A percentile compares a stretch with the other conserved stretches of the same genome.
Conservation (phyloP, 176 grass and related monocot genomes). For the Rhynchospora pubera region DNA sequence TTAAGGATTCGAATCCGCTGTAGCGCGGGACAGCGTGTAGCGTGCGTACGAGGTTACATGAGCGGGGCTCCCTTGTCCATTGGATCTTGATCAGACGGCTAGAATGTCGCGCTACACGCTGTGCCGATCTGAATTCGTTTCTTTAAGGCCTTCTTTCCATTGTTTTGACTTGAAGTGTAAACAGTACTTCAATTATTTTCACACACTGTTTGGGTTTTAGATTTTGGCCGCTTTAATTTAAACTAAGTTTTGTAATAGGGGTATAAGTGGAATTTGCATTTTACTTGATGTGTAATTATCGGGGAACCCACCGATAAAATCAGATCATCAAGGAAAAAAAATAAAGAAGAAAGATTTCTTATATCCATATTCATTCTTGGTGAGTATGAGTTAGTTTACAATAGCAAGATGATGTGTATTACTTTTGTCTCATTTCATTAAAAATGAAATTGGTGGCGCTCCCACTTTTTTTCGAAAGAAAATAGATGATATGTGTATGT, state of each 20-base stretch:
- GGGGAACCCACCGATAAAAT: background rate
- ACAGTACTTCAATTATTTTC: background rate
- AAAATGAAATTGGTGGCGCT: no score
- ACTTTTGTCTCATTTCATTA: no score
- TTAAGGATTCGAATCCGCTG: no score
- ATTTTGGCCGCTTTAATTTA: background rate
- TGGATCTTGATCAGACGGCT: no score
- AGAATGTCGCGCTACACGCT: no score
- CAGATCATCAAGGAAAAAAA: background rate
- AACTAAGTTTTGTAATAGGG: background rate
- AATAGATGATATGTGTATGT: no score
- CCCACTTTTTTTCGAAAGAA: no score
- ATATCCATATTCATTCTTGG: background rate
- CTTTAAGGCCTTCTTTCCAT: background rate
- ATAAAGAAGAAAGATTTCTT: background rate
- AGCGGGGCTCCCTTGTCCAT: no score
- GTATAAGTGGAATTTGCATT: background rate
- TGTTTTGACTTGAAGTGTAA: background rate
- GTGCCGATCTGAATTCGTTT: no score
- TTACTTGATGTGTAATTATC: background rate
- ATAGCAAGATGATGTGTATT: background rate
- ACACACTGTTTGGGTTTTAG: background rate
- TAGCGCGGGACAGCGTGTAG: no score
- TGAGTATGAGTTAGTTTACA: background rate
- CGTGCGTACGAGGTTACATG: no score